phyloP scores from a whole-genome alignment of 1,284 basidiomycete genomes.

The Cerioporus squamosus region DNA sequence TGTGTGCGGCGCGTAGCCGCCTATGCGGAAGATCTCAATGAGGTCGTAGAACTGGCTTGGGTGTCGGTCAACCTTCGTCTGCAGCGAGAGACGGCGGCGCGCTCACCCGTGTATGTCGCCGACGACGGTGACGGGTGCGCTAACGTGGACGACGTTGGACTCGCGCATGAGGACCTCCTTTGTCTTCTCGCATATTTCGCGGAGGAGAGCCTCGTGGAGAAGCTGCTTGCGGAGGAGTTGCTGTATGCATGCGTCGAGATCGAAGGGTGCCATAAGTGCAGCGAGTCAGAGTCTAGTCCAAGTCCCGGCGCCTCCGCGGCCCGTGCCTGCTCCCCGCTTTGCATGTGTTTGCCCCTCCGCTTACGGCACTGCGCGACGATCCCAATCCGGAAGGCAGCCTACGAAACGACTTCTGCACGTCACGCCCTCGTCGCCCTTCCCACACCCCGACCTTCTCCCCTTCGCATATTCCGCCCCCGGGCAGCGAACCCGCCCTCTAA shows the following conservation, averaged over 20 bases:
- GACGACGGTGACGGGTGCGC: constrained; percentile 98
- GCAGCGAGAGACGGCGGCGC: constrained; percentile 19
- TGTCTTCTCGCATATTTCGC: constrained; percentile 98
- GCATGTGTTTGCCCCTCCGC: constrained; percentile 9
- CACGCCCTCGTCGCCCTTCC: not conserved
- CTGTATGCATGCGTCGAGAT: constrained; percentile 94
- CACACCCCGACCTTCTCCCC: not conserved
- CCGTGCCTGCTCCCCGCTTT: constrained; percentile 1
- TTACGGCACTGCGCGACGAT: not conserved
- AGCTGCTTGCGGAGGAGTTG: constrained; percentile 91
- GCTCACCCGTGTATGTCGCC: constrained; percentile 98
- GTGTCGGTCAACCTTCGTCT: constrained; percentile 27
- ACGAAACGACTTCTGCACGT: constrained; percentile 9
- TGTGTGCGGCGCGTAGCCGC: constrained; percentile 94
- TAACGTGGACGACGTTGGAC: constrained; percentile 98
- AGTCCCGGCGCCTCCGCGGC: not conserved
- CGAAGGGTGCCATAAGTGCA: constrained; percentile 81
- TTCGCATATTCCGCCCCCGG: too few relatives aligned
- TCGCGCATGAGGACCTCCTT: constrained; percentile 99
- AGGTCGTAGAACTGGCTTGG: constrained; percentile 98
- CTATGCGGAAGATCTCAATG: constrained; percentile 98
- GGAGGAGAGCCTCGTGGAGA: constrained; percentile 87
- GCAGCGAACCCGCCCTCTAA: too few relatives aligned
- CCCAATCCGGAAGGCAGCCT: constrained; percentile 6
- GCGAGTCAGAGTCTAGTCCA: constrained; percentile 3